Base-by-base conservation (phyloP, 805 yeast species). In the Metschnikowia cerradonensis region DNA sequence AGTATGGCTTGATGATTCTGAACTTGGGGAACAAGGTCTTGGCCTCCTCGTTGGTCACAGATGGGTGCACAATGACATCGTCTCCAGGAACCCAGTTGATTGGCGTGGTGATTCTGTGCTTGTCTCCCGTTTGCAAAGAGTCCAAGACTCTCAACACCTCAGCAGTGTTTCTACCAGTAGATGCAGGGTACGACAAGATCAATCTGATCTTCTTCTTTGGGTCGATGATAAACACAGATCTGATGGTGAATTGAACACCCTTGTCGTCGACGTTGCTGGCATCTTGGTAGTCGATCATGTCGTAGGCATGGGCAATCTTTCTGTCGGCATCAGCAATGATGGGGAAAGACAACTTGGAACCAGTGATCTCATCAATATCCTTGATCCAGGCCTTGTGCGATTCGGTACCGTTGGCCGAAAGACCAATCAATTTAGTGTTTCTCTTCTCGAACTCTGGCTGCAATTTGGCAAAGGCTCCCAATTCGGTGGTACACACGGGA, bases 401-500 rank as follows among this genome's bases (percentile, higher is more conserved):
- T 60, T 85, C 87, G 56, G 89, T 77, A 60, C 81, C 84, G 71
- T 90, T 91, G 54, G 96, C 92, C 49, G 96, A 87, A 60, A 90
- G 77, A 56, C 97, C 97, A 70, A 90, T 86, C 71, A 90, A 79
- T 77, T 90, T 90, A 67, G 86, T 88, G 66, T 82, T 82, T 78
- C 97, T 83, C 72, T 85, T 77, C 65, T 84, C 83, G 64, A 90
- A 90, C 70, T 90, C 96, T 49, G 90, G 89, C 76, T 89, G 88
- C 72, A 90, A 81, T 62, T 83, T 80, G 57, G 96, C 90, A 64
- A 90, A 91, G 19, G 96, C 96, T 60, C 97, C 96, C 66, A 90
- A 79, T 76, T 90, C 97, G 51, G 97, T 90, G 64, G 97, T 91
- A 73, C 97, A 90, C 50, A 90, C 96, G 44, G 97, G 97, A 17